Base-by-base conservation (phyloP, 495 filamentous ascomycete species). In the Bacidia rubella region DNA sequence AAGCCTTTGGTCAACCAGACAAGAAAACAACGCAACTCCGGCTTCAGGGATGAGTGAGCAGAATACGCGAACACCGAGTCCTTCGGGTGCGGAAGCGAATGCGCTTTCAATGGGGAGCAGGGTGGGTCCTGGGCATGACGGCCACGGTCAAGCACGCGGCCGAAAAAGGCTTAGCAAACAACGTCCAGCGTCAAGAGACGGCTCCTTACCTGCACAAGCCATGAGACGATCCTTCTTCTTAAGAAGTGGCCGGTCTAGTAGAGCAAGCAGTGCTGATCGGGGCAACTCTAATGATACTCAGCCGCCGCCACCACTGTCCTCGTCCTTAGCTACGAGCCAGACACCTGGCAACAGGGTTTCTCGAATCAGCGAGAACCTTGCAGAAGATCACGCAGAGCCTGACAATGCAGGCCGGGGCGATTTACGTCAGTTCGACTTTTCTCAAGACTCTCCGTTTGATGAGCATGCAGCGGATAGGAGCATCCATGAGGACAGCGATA, bases 111-210 rank as follows among this genome's bases (percentile, higher is more conserved):
- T 66, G 1, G 64, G 64, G 2, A 53, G 58, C 19, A 50, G 64
- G 21, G 42, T 54, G 11, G 64, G 64, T 23, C 64, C 64, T 29
- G 64, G 64, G 11, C 60, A 60, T 45, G 57, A 54, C 23, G 57
- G 54, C 23, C 54, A 58, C 2, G 57, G 56, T 24, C 54, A 61
- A 2, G 47, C 50, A 15, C 59, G 57, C 21, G 27, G 49, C 19
- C 54, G 60, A 21, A 59, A 53, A n/a, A 57, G 53, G 48, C 58
- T 42, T 47, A 58, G 7, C 38, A 55, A 40, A 51, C 52, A 21
- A 50, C 54, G 27, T 38, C 54, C 63, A 42, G 51, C 46, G 2
- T 52, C 47, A 11, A 49, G 53, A 15, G 48, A 50, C 24, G 38
- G 47, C 19, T 50, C 47, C 38, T n/a, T 44, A 9, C 15, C 41